phyloP scores from a whole-genome alignment of 495 filamentous ascomycete genomes.

The Aspergillus panamensis region DNA sequence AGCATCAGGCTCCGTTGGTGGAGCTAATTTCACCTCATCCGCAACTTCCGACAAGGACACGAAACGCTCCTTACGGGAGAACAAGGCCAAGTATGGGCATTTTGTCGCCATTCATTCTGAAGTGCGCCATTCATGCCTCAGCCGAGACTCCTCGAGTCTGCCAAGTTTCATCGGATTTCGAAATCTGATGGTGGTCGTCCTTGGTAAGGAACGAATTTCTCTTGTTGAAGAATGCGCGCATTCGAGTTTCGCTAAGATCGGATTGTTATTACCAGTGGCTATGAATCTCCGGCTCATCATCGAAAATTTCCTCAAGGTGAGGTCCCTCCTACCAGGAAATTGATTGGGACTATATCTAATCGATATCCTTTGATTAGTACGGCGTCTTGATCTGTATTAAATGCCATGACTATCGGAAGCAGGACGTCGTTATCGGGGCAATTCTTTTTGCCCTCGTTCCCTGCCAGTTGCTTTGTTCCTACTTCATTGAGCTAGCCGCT shows the following conservation, averaged over 20 bases:
- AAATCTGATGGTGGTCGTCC: slow-evolving; percentile 92
- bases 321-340: not conserved
- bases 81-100: slow-evolving; percentile 72
- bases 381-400: slow-evolving; percentile 88
- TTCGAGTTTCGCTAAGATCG: slow-evolving; percentile 17
- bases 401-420: slow-evolving; percentile 80
- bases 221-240: not conserved
- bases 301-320: slow-evolving; percentile 93
- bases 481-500: slow-evolving; percentile 78
- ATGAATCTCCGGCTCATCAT: slow-evolving; percentile 91
- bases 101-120: slow-evolving; percentile 77
- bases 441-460: slow-evolving; percentile 82
- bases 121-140: slow-evolving; percentile 72
- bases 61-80: slow-evolving; percentile 1
- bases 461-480: slow-evolving; percentile 83
- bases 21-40: slow-evolving; percentile 6
- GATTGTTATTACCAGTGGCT: slow-evolving; percentile 56
- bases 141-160: slow-evolving; percentile 66
- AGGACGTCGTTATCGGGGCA: slow-evolving; percentile 71
- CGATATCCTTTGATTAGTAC: slow-evolving; percentile 54
- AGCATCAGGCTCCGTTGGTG: slow-evolving; percentile 3
- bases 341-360: slow-evolving; percentile 14
- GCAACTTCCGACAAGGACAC: slow-evolving; percentile 2
- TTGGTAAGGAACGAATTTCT: slow-evolving; percentile 52
- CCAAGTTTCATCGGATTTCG: slow-evolving; percentile 91